Conservation (phyloP, 2,329 filamentous ascomycete species). For the Didymella exigua region DNA sequence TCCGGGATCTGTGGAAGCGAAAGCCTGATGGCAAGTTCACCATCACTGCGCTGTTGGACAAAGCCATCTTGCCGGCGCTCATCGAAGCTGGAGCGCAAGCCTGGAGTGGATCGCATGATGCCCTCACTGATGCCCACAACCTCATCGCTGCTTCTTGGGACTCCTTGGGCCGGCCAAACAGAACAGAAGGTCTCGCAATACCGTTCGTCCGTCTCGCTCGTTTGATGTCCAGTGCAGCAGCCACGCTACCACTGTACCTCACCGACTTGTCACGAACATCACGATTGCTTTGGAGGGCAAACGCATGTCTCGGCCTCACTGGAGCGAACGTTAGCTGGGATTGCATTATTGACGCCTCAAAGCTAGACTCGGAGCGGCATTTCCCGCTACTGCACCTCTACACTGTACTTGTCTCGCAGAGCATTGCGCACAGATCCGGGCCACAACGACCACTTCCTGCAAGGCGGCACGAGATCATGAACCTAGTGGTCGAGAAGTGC, state of each 20-base stretch:
- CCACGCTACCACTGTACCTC: constrained; percentile 31
- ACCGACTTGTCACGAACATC: constrained; percentile 29
- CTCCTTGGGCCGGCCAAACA: constrained; percentile 32
- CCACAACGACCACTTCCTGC: constrained; percentile 17
- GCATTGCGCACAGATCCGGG: constrained; percentile 26
- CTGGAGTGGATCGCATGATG: constrained; percentile 5
- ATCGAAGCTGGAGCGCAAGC: constrained; percentile 5
- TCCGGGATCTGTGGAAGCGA: constrained; percentile 28
- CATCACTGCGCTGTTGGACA: constrained; percentile 25
- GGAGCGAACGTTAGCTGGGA: constrained; percentile 31
- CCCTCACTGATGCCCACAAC: constrained; percentile 32
- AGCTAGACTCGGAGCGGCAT: constrained; percentile 19
- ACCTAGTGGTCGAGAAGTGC: constrained; percentile 35
- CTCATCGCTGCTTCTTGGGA: constrained; percentile 35
- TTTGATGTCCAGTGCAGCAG: constrained; percentile 34
- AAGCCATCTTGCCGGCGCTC: constrained; percentile 32
- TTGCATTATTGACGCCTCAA: constrained; percentile 28
- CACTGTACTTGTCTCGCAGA: constrained; percentile 40
- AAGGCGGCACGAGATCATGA: constrained; percentile 31
- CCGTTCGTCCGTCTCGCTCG: constrained; percentile 39
- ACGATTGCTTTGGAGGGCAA: constrained; percentile 38
- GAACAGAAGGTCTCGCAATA: constrained; percentile 31
- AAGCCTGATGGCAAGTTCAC: constrained; percentile 26
- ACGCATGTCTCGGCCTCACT: constrained; percentile 28
- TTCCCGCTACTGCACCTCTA: constrained; percentile 39